Evolutionary conservation across 2,329 filamentous ascomycete genomes (phyloP).

Genomic region (Talaromyces amestolkiae): DNA sequence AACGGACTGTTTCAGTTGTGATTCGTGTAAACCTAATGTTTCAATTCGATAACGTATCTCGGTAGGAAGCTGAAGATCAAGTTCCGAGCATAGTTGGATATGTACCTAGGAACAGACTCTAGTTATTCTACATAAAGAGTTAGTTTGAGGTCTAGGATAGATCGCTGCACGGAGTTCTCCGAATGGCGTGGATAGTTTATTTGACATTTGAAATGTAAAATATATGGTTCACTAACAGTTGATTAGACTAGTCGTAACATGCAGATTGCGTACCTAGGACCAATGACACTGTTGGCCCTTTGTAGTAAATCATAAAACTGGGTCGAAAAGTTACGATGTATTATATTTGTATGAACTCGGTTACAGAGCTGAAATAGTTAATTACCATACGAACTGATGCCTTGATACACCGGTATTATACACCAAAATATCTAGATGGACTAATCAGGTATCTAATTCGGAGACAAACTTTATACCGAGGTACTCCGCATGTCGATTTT

Average conservation of each 20-base stretch:
- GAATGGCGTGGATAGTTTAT: slow-evolving; percentile 1
- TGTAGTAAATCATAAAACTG: not conserved
- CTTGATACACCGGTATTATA: not conserved
- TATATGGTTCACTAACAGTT: not conserved
- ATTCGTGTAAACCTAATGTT: not conserved
- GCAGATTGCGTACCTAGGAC: not conserved
- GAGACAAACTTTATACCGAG: not conserved
- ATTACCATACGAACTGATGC: not conserved
- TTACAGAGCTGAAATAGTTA: not conserved
- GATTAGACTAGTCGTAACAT: not conserved
- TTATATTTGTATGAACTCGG: not conserved
- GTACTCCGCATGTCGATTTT: not conserved
- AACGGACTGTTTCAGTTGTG: no score
- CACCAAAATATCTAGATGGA: not conserved
- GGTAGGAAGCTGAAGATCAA: not conserved
- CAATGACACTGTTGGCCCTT: not conserved
- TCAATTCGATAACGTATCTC: not conserved
- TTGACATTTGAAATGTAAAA: not conserved
- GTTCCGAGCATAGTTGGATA: not conserved
- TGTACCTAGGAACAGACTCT: not conserved
- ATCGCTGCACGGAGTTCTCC: slow-evolving; percentile 1
- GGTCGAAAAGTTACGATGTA: not conserved
- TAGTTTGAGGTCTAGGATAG: not conserved
- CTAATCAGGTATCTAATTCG: not conserved
- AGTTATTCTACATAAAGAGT: not conserved